Evolutionary conservation across 1,284 basidiomycete genomes (phyloP).

Genomic region (Polyporus tsugae): DNA sequence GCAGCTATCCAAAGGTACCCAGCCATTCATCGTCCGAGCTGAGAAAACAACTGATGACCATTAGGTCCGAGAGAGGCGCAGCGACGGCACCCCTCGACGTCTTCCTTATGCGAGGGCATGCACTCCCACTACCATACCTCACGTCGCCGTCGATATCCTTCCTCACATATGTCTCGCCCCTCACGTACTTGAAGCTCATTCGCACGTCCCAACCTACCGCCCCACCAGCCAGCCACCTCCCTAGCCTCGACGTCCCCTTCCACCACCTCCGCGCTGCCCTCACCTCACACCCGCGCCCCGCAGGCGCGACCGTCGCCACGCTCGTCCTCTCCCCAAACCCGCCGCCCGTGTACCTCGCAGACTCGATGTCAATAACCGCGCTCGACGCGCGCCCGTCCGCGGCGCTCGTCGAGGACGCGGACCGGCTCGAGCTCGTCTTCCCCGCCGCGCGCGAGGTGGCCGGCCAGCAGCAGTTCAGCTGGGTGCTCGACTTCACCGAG

Average conservation of each 20-base stretch:
- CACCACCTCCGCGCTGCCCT: constrained; percentile 56
- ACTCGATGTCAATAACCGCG: constrained; percentile 37
- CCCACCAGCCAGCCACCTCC: constrained; percentile 37
- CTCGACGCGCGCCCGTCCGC: constrained; percentile 44
- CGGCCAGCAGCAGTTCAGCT: constrained; percentile 51
- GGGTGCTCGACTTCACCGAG: constrained; percentile 78
- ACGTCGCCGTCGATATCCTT: constrained; percentile 73
- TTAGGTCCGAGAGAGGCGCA: constrained; percentile 45
- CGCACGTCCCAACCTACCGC: constrained; percentile 43
- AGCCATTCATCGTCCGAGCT: not conserved
- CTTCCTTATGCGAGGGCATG: constrained; percentile 67
- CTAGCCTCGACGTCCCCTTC: constrained; percentile 61
- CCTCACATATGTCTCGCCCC: constrained; percentile 71
- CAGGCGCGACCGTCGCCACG: constrained; percentile 65
- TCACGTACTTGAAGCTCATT: constrained; percentile 68
- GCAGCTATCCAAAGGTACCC: constrained; percentile 60
- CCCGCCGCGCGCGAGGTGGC: constrained; percentile 46
- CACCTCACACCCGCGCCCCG: constrained; percentile 44
- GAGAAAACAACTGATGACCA: not conserved
- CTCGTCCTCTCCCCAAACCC: constrained; percentile 56
- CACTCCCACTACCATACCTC: constrained; percentile 74
- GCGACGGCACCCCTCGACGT: constrained; percentile 65
- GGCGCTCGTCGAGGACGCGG: constrained; percentile 50
- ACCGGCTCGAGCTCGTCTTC: constrained; percentile 58
- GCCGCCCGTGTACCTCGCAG: constrained; percentile 27